Evolutionary conservation across 1,284 basidiomycete species (phyloP), one percentile per base, ranked within the genome.

Genomic region (Trichosporon ovoides): DNA sequence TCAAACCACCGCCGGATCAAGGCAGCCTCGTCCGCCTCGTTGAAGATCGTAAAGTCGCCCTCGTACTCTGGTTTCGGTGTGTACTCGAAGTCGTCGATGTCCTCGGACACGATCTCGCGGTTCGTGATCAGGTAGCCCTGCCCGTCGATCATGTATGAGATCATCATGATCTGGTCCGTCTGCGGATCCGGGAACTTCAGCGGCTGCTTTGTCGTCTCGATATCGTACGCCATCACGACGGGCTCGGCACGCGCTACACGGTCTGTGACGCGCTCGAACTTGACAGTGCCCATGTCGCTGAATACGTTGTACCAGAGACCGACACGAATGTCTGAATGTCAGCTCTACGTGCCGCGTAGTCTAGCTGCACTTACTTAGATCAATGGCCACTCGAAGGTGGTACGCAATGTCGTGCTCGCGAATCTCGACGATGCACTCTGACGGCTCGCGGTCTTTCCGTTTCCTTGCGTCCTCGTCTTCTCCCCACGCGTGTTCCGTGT

Each of bases 141-240:
- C 1, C 69, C 72, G 48, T 75, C 73, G 43, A 77, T 75, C 74
- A 76, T 74, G 63, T 75, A 75, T 43, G 96, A 98, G 66, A 99
- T 98, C 96, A 99, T 99, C 95, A 99, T 98, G 69, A 99, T 91
- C 73, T 96, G 93, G 80, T 98, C 96, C 19, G 89, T 87, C 12
- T 87, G 85, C 66, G 92, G 89, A 79, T 98, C 96, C 1, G 96
- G 96, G 73, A 98, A 98, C 77, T 98, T 98, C 72, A 98, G 86
- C 13, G 96, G 96, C 50, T 92, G 89, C 78, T 99, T 99, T 1
- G 94, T 94, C 28, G 92, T 96, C 79, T 99, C 96, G 71, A 99
- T 99, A 85, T 98, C 96, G 77, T 85, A 99, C 0, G 96, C 96
- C 89, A 99, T 91, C 58, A 99, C 93, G 52, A 98, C 93, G 0